phyloP scores from a whole-genome alignment of 148 eudicot genomes.

The Cornus controversa region DNA sequence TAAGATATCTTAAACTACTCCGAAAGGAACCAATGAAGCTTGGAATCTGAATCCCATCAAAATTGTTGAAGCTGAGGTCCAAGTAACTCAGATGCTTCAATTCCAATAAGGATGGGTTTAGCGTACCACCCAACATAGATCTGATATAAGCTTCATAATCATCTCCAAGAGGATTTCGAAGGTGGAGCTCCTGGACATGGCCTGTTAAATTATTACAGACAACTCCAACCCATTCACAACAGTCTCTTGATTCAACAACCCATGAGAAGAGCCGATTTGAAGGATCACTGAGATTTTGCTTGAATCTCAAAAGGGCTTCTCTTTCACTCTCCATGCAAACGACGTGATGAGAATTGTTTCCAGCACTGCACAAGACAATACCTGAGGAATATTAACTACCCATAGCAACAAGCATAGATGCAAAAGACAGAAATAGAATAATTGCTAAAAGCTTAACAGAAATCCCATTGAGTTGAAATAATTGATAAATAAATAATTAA shows the following conservation, averaged over 20 bases:
- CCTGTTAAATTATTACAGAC: slow-evolving; percentile 9
- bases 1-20: too few relatives aligned
- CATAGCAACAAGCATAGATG: too few relatives aligned
- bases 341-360: too few relatives aligned
- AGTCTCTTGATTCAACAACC: neutral
- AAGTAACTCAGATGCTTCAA: neutral
- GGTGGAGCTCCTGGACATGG: slow-evolving; percentile 6
- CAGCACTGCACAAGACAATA: too few relatives aligned
- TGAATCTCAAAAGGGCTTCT: neutral
- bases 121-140: neutral
- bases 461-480: neutral
- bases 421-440: too few relatives aligned
- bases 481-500: too few relatives aligned
- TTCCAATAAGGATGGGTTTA: neutral
- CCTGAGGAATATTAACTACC: too few relatives aligned
- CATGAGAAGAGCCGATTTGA: slow-evolving; percentile 7
- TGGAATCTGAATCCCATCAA: neutral
- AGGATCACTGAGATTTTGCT: neutral
- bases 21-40: too few relatives aligned
- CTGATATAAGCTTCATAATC: neutral
- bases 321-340: neutral
- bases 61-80: neutral
- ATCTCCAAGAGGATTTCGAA: neutral
- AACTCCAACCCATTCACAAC: slow-evolving; percentile 17
- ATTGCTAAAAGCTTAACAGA: too few relatives aligned